A percentile compares a stretch with the other conserved stretches of the same genome.
Evolutionary conservation across 345 rosid genomes (phyloP).

Genomic region (Psidium guajava): DNA sequence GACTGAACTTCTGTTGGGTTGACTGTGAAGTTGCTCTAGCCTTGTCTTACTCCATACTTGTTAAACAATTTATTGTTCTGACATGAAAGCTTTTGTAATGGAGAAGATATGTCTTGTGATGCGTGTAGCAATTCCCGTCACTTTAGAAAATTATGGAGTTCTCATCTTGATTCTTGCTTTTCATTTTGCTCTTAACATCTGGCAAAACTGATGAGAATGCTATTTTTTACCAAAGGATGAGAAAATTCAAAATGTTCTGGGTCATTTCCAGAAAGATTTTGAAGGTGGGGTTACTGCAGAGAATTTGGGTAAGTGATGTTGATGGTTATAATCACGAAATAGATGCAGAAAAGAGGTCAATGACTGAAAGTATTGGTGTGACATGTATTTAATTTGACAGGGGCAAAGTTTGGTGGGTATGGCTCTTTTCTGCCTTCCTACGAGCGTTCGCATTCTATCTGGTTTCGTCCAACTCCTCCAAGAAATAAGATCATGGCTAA

Average conservation of each 20-base stretch:
- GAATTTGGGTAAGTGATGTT: constrained; percentile 43
- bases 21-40: background rate
- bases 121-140: background rate
- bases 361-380: constrained; percentile 1
- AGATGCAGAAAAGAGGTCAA: background rate
- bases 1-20: background rate
- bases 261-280: constrained; percentile 52
- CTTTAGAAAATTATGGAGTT: background rate
- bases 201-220: constrained; percentile 4
- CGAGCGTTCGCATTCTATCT: constrained; percentile 15
- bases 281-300: constrained; percentile 35
- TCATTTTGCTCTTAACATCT: background rate
- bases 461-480: constrained; percentile 19
- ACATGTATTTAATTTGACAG: constrained; percentile 26
- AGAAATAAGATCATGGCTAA: constrained; percentile 13
- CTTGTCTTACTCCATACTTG: background rate
- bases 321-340: background rate
- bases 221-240: constrained; percentile 46
- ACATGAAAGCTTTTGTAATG: background rate
- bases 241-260: constrained; percentile 50
- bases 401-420: constrained; percentile 43
- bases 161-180: background rate
- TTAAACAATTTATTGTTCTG: background rate
- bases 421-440: constrained; percentile 66
- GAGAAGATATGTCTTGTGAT: background rate